A percentile compares a stretch with the other conserved stretches of the same genome.
Evolutionary conservation across 208 protist genomes (phyloP).

Genomic region (Crithidia expoeki): DNA sequence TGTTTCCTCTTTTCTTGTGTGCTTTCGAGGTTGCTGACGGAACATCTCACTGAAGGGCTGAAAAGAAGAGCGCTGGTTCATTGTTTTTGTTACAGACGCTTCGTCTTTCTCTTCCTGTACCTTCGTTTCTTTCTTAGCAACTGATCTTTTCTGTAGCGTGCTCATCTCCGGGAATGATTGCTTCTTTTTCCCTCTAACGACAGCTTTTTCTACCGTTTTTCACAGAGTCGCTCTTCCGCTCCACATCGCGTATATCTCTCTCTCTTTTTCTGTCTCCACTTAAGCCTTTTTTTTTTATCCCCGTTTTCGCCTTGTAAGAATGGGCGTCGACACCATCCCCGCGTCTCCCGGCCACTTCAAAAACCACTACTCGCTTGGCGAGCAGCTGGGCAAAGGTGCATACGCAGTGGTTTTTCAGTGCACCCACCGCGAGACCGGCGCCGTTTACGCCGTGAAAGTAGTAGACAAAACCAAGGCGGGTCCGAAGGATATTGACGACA

Average conservation of each 20-base stretch:
- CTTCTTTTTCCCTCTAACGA: conserved; percentile 4
- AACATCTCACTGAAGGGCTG: too few species aligned
- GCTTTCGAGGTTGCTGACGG: too few species aligned
- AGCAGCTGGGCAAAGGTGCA: conserved; percentile 70
- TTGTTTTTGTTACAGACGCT: too few species aligned
- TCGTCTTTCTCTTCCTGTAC: too few species aligned
- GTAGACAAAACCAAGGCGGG: conserved; percentile 77
- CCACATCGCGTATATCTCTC: neutral
- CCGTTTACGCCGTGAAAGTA: conserved; percentile 78
- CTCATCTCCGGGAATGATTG: too few species aligned
- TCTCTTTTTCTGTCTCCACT: conserved; percentile 1
- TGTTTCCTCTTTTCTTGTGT: conserved; percentile 4
- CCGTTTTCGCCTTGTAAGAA: neutral
- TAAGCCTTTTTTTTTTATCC: conserved; percentile 17
- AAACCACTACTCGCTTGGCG: conserved; percentile 51
- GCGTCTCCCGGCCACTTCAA: conserved; percentile 50
- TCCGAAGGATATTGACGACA: conserved; percentile 75
- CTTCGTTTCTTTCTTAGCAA: too few species aligned
- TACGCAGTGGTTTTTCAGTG: conserved; percentile 83
- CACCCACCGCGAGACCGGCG: conserved; percentile 48
- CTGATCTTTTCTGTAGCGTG: too few species aligned
- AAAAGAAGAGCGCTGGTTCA: too few species aligned
- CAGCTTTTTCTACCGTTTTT: conserved; percentile 4
- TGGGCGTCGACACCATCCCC: conserved; percentile 18
- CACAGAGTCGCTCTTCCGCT: neutral